These are phyloP conservation scores for Priceomyces haplophilus DNA, from an alignment of 805 yeast genomes.

Conservation along the genomic window DNA sequence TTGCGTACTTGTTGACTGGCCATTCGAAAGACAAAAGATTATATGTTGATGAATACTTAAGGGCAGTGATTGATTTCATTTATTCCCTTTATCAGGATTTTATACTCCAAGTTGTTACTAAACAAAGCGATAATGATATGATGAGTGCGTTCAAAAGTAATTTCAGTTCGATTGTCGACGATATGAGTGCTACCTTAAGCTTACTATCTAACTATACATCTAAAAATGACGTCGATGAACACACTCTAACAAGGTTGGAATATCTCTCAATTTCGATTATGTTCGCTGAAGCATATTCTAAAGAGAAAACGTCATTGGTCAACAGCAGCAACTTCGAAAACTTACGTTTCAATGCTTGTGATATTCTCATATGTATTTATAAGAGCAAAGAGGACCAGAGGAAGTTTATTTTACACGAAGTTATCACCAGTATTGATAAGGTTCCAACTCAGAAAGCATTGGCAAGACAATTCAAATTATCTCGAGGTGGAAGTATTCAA, in stretches of 20 bases:
- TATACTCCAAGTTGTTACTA: slow-evolving; percentile 15
- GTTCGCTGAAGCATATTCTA: slow-evolving; percentile 32
- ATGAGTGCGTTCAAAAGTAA: slow-evolving; percentile 9
- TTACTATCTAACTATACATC: slow-evolving; percentile 11
- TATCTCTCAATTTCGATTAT: slow-evolving; percentile 45
- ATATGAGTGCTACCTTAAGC: slow-evolving; percentile 10
- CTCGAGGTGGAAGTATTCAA: slow-evolving; percentile 49
- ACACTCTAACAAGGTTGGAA: slow-evolving; percentile 55
- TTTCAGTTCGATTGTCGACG: slow-evolving; percentile 12
- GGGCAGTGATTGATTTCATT: slow-evolving; percentile 39
- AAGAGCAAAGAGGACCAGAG: slow-evolving; percentile 48
- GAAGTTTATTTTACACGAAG: slow-evolving; percentile 57
- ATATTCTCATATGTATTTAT: slow-evolving; percentile 34
- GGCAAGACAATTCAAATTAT: slow-evolving; percentile 43
- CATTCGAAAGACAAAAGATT: slow-evolving; percentile 42
- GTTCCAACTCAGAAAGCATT: slow-evolving; percentile 44
- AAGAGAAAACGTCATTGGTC: slow-evolving; percentile 19
- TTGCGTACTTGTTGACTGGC: slow-evolving; percentile 41
- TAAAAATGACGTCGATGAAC: slow-evolving; percentile 38
- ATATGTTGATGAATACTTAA: slow-evolving; percentile 44
- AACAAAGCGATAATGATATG: not conserved
- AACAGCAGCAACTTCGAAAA: slow-evolving; percentile 20
- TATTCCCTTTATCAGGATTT: slow-evolving; percentile 29
- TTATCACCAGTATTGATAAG: slow-evolving; percentile 49
- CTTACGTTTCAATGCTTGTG: slow-evolving; percentile 25